phyloP scores from a whole-genome alignment of 768 basidiomycete genomes.

The Ephemerocybe angulata region DNA sequence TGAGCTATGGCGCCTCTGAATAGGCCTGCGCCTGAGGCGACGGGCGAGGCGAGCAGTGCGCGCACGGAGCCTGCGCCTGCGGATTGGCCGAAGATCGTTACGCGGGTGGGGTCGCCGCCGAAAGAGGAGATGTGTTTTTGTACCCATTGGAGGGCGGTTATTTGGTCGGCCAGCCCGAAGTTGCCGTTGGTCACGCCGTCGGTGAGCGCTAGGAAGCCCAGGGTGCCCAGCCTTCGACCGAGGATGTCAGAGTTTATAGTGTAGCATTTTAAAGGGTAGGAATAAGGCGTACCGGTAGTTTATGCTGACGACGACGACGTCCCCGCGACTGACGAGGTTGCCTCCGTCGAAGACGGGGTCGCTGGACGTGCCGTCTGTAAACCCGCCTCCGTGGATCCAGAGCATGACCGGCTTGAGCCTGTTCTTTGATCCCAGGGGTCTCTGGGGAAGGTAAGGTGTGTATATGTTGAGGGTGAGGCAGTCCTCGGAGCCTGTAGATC shows the following conservation, averaged over 20 bases:
- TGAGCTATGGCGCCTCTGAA: constrained; percentile 11
- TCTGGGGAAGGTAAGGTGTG: constrained; percentile 34
- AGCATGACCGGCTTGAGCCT: constrained; percentile 42
- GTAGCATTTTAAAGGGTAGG: neutral
- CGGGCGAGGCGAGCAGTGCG: constrained; percentile 4
- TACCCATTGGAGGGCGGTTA: constrained; percentile 57
- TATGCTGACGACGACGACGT: constrained; percentile 18
- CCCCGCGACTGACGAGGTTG: constrained; percentile 40
- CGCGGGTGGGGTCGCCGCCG: constrained; percentile 56
- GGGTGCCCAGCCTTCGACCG: constrained; percentile 17
- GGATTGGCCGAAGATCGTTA: constrained; percentile 33
- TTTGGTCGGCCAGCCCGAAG: constrained; percentile 53
- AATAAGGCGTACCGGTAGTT: constrained; percentile 8
- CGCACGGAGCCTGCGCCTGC: constrained; percentile 12
- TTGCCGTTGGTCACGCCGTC: constrained; percentile 42
- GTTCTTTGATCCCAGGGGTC: constrained; percentile 9
- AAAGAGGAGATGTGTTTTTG: constrained; percentile 58
- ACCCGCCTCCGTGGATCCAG: constrained; percentile 51
- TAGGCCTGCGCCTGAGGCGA: constrained; percentile 3
- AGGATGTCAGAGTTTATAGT: neutral
- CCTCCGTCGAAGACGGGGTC: constrained; percentile 42
- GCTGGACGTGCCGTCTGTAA: constrained; percentile 36
- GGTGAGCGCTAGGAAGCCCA: constrained; percentile 39
- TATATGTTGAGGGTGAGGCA: constrained; percentile 48
- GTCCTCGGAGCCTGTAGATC: constrained; percentile 31